A percentile compares a stretch with the other conserved stretches of the same genome.
Conservation (phyloP, 2,329 filamentous ascomycete species). For the Aspergillus sp. region DNA sequence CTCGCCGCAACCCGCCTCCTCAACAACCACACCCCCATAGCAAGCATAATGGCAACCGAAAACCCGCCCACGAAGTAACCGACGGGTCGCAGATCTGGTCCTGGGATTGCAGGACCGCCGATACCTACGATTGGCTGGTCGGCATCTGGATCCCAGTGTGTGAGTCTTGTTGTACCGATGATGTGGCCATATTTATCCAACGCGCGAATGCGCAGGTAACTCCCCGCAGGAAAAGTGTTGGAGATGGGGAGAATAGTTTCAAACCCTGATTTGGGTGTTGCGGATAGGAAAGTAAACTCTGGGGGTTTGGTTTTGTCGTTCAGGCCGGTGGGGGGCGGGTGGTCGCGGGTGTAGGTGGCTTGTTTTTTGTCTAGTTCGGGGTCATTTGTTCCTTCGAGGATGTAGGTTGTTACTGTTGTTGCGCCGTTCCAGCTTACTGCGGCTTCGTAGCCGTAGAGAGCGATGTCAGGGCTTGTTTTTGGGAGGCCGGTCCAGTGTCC, state of each 20-base stretch:
- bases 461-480: conserved; percentile 27
- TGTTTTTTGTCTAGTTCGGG: background rate
- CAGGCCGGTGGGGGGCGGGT: background rate
- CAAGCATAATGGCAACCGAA: background rate
- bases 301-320: conserved; percentile 1
- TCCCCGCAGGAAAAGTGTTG: background rate
- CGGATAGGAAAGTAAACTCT: conserved; percentile 13
- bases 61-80: conserved; percentile 5
- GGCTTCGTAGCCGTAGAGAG: conserved; percentile 12
- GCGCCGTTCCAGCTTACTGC: conserved; percentile 32
- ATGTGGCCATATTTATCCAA: conserved; percentile 14
- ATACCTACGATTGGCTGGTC: conserved; percentile 8
- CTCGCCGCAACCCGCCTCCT: background rate
- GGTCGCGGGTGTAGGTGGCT: background rate
- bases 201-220: conserved; percentile 16
- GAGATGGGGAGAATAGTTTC: conserved; percentile 23
- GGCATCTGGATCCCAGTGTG: conserved; percentile 16
- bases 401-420: conserved; percentile 28
- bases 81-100: background rate
- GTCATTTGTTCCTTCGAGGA: conserved; percentile 15
- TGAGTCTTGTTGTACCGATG: conserved; percentile 11
- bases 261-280: conserved; percentile 20
- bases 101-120: background rate
- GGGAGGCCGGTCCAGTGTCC: conserved; percentile 47
- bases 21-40: background rate